Evolutionary conservation across 176 grass and related monocot genomes (phyloP).

Genomic region (Miscanthus lutarioriparius): DNA sequence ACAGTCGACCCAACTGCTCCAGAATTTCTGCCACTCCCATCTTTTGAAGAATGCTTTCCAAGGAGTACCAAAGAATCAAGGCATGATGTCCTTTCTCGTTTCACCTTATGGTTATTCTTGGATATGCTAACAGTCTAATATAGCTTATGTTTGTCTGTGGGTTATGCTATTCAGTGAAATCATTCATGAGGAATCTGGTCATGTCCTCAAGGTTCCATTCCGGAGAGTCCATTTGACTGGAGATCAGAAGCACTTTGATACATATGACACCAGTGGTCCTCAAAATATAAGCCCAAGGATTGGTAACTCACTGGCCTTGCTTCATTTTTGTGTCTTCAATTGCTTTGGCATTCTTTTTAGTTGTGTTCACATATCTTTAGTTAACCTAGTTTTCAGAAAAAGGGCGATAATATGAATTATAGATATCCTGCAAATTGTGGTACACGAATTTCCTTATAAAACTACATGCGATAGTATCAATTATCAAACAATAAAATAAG

Average conservation of each 20-base stretch:
- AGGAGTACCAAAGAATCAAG: slow-evolving; percentile 88
- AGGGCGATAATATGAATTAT: not conserved
- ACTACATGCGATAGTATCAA: not conserved
- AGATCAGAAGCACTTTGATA: slow-evolving; percentile 77
- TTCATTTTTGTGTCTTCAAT: slow-evolving; percentile 14
- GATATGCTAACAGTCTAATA: not conserved
- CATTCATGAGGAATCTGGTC: slow-evolving; percentile 82
- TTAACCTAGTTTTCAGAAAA: not conserved
- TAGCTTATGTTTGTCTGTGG: not conserved
- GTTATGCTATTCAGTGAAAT: slow-evolving; percentile 69
- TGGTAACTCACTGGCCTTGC: slow-evolving; percentile 50
- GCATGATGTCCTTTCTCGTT: slow-evolving; percentile 38
- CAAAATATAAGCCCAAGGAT: slow-evolving; percentile 79
- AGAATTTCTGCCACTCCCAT: slow-evolving; percentile 90
- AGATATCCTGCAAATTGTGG: not conserved
- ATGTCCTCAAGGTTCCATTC: slow-evolving; percentile 88
- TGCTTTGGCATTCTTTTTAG: slow-evolving; percentile 6
- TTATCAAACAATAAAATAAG: not conserved
- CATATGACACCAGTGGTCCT: slow-evolving; percentile 94
- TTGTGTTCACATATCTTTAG: not conserved
- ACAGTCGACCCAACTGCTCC: slow-evolving; percentile 73
- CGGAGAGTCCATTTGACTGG: slow-evolving; percentile 79
- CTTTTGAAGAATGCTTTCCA: slow-evolving; percentile 93
- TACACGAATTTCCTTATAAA: not conserved
- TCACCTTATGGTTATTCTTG: not conserved